A percentile compares a stretch with the other conserved stretches of the same genome.
Evolutionary conservation across 352 stramenopile genomes (phyloP).

Genomic region (Pythium dissimile): DNA sequence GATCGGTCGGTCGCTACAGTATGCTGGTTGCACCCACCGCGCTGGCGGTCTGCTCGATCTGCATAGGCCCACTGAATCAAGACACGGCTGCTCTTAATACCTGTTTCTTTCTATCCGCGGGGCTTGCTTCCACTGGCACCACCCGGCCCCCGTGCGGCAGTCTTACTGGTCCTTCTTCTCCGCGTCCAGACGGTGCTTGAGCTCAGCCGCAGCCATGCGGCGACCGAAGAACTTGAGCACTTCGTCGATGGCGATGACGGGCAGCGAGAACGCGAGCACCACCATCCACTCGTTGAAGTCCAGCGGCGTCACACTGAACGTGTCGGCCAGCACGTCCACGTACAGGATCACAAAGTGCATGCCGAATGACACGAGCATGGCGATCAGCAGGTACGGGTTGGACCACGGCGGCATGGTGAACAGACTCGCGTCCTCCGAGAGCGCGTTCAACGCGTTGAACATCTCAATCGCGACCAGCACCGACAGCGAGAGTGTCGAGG

Average conservation of each 20-base stretch:
- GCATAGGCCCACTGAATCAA: too few relatives aligned
- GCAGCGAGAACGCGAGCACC: slow-evolving; percentile 90
- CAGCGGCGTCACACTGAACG: slow-evolving; percentile 92
- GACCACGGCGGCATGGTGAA: slow-evolving; percentile 91
- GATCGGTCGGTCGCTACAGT: background rate
- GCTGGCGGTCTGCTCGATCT: too few relatives aligned
- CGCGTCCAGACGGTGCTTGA: slow-evolving; percentile 50
- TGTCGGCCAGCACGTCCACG: slow-evolving; percentile 89
- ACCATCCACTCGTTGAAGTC: slow-evolving; percentile 91
- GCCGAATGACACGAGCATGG: slow-evolving; percentile 91
- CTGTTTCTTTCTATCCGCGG: slow-evolving; percentile 7
- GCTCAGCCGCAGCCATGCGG: slow-evolving; percentile 68
- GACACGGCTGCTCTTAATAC: too few relatives aligned
- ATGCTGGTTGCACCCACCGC: background rate
- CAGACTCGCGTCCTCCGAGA: slow-evolving; percentile 90
- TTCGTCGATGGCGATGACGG: slow-evolving; percentile 94
- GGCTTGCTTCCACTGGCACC: slow-evolving; percentile 17
- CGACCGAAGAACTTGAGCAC: slow-evolving; percentile 92
- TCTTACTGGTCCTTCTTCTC: slow-evolving; percentile 56
- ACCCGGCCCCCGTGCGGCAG: background rate
- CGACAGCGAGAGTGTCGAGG: slow-evolving; percentile 92
- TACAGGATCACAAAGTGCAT: slow-evolving; percentile 95
- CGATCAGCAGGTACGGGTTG: slow-evolving; percentile 93
- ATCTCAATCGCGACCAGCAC: slow-evolving; percentile 95
- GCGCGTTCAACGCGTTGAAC: slow-evolving; percentile 94